Percentiles rank a stretch among this genome's conserved stretches.
These are phyloP conservation scores for Sextonia rubra DNA, from an alignment of 164 flowering plant genomes.

Conservation along the genomic window DNA sequence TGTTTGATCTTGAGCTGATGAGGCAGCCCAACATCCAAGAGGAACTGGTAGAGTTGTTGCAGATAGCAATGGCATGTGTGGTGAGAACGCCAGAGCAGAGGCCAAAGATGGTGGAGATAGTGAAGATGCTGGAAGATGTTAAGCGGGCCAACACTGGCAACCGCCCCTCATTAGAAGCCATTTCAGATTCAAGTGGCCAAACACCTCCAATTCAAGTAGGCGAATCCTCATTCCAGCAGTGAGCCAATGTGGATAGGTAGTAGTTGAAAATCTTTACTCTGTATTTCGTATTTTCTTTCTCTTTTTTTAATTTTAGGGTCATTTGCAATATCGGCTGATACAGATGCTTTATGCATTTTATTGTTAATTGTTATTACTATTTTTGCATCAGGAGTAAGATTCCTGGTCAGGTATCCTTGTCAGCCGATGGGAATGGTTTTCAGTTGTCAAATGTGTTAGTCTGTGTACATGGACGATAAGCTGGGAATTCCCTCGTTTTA, in stretches of 20 bases:
- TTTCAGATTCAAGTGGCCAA: constrained; percentile 5
- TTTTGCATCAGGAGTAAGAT: background rate
- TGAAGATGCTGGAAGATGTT: constrained; percentile 63
- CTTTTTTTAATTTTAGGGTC: background rate
- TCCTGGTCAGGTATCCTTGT: background rate
- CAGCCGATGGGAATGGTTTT: background rate
- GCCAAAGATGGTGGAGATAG: constrained; percentile 64
- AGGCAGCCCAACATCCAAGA: constrained; percentile 76
- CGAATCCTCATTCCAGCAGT: background rate
- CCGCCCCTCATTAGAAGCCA: constrained; percentile 25
- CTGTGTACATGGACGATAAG: too few relatives aligned
- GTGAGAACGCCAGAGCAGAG: constrained; percentile 65
- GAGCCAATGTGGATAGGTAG: background rate
- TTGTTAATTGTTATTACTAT: background rate
- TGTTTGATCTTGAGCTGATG: constrained; percentile 78
- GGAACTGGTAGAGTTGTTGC: constrained; percentile 85
- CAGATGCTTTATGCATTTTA: background rate
- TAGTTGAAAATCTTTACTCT: background rate
- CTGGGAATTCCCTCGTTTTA: too few relatives aligned
- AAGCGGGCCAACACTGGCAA: constrained; percentile 34
- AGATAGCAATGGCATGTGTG: constrained; percentile 70
- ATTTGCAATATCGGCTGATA: background rate
- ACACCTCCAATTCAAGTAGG: background rate
- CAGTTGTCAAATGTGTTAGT: background rate
- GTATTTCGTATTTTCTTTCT: background rate